Percentiles rank a stretch among this genome's conserved stretches.
phyloP scores from a whole-genome alignment of 345 rosid genomes.

The Citrus cavaleriei region DNA sequence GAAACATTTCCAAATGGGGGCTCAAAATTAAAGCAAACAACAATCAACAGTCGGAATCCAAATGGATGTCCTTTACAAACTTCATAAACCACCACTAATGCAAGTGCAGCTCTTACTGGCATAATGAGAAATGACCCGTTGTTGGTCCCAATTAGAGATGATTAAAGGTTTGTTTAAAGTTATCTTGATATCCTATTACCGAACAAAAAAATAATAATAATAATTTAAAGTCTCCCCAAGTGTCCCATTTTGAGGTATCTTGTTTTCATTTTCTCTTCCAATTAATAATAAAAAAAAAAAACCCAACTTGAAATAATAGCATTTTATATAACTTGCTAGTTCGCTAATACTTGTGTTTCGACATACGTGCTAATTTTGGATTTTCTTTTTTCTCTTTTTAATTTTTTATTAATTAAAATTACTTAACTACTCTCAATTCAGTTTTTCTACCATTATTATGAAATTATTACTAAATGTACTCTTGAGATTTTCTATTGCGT shows the following conservation, averaged over 20 bases:
- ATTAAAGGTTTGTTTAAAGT: constrained; percentile 3
- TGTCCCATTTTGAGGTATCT: constrained; percentile 25
- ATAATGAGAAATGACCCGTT: not conserved
- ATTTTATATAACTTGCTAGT: no score
- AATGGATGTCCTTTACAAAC: constrained; percentile 17
- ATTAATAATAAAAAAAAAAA: no score
- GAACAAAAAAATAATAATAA: not conserved
- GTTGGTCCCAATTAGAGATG: constrained; percentile 24
- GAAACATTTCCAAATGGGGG: constrained; percentile 13
- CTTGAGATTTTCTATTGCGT: no score
- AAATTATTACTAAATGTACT: no score
- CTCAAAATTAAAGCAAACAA: not conserved
- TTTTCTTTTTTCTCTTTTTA: no score
- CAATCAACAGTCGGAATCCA: constrained; percentile 1
- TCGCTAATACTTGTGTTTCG: no score
- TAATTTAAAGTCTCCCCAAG: not conserved
- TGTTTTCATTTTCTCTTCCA: not conserved
- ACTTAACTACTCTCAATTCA: no score
- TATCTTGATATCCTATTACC: not conserved
- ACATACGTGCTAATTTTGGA: no score
- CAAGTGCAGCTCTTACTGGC: constrained; percentile 6
- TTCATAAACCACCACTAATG: constrained; percentile 14
- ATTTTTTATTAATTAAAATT: no score
- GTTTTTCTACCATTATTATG: no score
- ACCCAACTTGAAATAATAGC: not conserved